Conservation (phyloP, 164 flowering plant species). For the Warburgia ugandensis region DNA sequence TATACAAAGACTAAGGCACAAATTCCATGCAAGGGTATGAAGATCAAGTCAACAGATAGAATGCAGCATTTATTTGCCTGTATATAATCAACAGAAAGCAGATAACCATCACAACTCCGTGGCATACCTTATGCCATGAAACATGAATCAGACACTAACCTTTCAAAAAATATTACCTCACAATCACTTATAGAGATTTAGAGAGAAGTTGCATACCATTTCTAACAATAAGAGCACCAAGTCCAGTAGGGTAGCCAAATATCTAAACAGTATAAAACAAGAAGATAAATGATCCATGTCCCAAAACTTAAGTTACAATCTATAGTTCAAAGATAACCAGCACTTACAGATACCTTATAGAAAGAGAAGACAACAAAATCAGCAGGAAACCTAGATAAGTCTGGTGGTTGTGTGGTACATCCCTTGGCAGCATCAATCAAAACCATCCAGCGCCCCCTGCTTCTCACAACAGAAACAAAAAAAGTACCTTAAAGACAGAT, state of each 20-base stretch:
- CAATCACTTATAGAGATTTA: neutral
- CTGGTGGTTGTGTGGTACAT: constrained; percentile 74
- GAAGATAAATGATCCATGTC: neutral
- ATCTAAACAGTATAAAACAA: constrained; percentile 28
- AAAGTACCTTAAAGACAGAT: neutral
- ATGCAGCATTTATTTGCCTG: too few species aligned
- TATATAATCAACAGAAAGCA: neutral
- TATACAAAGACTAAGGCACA: too few species aligned
- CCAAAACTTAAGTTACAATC: neutral
- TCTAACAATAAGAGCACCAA: constrained; percentile 83
- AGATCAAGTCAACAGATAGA: too few species aligned
- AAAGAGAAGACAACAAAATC: constrained; percentile 91
- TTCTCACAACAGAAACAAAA: constrained; percentile 5
- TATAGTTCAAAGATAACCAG: neutral
- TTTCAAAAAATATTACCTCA: neutral
- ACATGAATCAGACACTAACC: constrained; percentile 1
- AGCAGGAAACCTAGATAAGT: constrained; percentile 65
- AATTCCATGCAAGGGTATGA: too few species aligned
- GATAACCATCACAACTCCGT: neutral
- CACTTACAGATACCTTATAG: constrained; percentile 55
- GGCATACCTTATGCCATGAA: neutral
- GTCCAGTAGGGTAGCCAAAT: constrained; percentile 98
- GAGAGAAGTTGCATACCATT: constrained; percentile 38
- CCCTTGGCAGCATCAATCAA: constrained; percentile 99
- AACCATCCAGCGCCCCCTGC: constrained; percentile 79